Evolutionary conservation across 2,329 filamentous ascomycete genomes (phyloP), one percentile per base, ranked within the genome.

Genomic region (Fusarium torreyae): DNA sequence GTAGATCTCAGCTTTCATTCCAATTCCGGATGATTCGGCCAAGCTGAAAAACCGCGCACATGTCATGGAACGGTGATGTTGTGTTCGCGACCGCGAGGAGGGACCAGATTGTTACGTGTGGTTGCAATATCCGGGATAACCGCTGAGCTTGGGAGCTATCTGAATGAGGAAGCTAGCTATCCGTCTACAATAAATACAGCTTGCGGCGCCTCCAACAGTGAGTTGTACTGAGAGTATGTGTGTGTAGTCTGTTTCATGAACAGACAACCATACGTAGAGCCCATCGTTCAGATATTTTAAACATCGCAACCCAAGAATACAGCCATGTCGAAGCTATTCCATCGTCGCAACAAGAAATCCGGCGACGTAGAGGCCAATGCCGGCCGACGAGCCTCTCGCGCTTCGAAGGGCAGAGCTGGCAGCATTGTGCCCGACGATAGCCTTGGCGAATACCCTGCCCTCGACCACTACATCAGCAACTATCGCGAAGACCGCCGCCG

Each of bases 401-500:
- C 64, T n/a, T 66, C 63, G 7, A 63, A 28, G 14, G 48, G 52
- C 14, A 51, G 64, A n/a, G 17, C 43, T 8, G 60, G 45, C 45
- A 69, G 65, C 5, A 28, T 52, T 11, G 43, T 39, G 17, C 20
- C 53, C 18, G 65, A 63, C n/a, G 58, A 68, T 2, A 45, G 51
- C 34, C 60, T 68, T 8, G 50, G 42, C 28, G 66, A 68, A 39
- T 68, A 53, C 44, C 60, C 66, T 20, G 66, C 66, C 4, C 54
- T 68, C 10, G 65, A 68, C 8, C 55, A 46, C 15, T 68, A 68
- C 42, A 68, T 68, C 24, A 68, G 65, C 33, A 69, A 40, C 42
- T 68, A 69, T 40, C 66, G 66, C 28, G 66, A 68, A 14, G 66
- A 68, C 7, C 65, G 65, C 15, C 66, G 65, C 14, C 54, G 61